Percentiles rank a stretch among this genome's conserved stretches.
These are phyloP conservation scores for Rhododendron molle DNA, from an alignment of 148 eudicot genomes.

Conservation along the genomic window DNA sequence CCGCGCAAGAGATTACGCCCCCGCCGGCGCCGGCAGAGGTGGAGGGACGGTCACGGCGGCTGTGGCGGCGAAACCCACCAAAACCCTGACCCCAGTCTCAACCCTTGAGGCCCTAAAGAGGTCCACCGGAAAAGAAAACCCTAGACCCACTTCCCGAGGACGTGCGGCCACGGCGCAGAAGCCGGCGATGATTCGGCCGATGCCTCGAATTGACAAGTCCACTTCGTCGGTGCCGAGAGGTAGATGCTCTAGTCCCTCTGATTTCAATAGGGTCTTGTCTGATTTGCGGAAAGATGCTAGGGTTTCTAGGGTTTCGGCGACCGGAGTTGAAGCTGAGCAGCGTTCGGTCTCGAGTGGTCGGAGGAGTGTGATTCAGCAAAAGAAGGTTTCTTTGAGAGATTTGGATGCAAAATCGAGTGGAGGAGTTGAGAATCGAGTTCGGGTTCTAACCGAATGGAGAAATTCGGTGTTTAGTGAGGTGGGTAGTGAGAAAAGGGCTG, in stretches of 20 bases:
- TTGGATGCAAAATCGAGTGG: slow-evolving; percentile 16
- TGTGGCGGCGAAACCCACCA: slow-evolving; percentile 17
- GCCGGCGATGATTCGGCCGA: slow-evolving; percentile 37
- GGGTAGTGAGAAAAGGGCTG: slow-evolving; percentile 17
- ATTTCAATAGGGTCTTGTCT: slow-evolving; percentile 38
- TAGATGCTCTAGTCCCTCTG: slow-evolving; percentile 84
- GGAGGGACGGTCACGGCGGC: slow-evolving; percentile 28
- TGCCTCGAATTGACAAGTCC: slow-evolving; percentile 49
- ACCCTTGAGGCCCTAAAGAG: slow-evolving; percentile 16
- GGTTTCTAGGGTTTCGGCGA: slow-evolving; percentile 34
- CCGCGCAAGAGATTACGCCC: slow-evolving; percentile 50
- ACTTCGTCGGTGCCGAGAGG: slow-evolving; percentile 65
- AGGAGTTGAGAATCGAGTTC: slow-evolving; percentile 18
- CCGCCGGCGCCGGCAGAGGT: slow-evolving; percentile 24
- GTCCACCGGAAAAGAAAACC: slow-evolving; percentile 55
- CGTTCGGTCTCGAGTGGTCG: slow-evolving; percentile 14
- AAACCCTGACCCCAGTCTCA: slow-evolving; percentile 34
- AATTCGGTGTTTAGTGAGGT: slow-evolving; percentile 3
- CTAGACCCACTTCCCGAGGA: slow-evolving; percentile 44
- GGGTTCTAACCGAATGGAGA: slow-evolving; percentile 22
- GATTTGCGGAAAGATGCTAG: slow-evolving; percentile 48
- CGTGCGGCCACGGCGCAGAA: slow-evolving; percentile 51
- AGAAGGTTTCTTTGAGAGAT: slow-evolving; percentile 20
- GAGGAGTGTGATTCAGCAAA: neutral
- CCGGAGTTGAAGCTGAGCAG: neutral